These are phyloP conservation scores for Fraxinus greggii DNA, from an alignment of 305 asterid genomes.

Conservation along the genomic window DNA sequence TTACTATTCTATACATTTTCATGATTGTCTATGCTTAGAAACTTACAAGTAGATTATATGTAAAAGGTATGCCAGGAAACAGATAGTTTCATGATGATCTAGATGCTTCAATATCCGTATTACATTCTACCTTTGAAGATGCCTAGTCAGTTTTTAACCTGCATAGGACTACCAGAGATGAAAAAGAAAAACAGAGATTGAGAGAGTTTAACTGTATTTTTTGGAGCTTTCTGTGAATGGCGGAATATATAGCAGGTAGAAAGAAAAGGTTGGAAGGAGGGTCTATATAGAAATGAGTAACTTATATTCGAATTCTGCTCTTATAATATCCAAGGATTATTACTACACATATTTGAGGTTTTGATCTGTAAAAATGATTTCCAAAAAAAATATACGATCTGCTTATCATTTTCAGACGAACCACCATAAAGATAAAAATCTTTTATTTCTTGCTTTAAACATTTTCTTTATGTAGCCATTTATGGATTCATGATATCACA, in stretches of 20 bases:
- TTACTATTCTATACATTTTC: not conserved
- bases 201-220: not conserved
- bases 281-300: conserved; percentile 29
- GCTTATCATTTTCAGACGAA: not conserved
- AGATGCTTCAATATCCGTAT: not conserved
- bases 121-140: not conserved
- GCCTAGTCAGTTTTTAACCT: not conserved
- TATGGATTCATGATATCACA: not conserved
- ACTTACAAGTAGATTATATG: not conserved
- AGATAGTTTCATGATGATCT: not conserved
- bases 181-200: not conserved
- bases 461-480: not conserved
- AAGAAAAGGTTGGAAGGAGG: conserved; percentile 18
- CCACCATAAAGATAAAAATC: not conserved
- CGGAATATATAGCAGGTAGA: conserved; percentile 21
- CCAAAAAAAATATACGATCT: conserved; percentile 1
- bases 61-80: not conserved
- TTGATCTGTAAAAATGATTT: not conserved
- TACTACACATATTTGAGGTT: not conserved
- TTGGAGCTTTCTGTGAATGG: conserved; percentile 6
- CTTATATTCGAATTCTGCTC: conserved; percentile 12
- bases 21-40: not conserved
- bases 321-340: not conserved
- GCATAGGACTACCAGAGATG: not conserved
- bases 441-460: not conserved